Base-by-base conservation (phyloP, 208 protist species). In the Leishmania tarentolae region DNA sequence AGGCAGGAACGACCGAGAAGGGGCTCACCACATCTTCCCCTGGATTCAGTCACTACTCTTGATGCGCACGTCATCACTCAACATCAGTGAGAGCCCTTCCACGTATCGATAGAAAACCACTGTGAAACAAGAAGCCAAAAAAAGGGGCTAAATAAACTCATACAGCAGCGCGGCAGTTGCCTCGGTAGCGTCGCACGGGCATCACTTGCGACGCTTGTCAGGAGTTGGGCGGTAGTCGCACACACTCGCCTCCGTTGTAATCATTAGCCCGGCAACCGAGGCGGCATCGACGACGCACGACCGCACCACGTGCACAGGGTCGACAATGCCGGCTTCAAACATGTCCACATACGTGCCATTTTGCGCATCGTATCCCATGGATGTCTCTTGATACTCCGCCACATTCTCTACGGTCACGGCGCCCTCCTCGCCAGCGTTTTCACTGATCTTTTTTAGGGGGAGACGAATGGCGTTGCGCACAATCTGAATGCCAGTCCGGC, bases 271-370 rank as follows among this genome's bases (percentile, higher is more conserved):
- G 8, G 99, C 98, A 3, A 99, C 98, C 31, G 95, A 98, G 6
- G 98, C 86, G 37, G 99, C 98, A 83, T 99, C 99, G 37, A 99
- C 84, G 4, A 99, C 92, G 63, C 99, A 99, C 13, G 98, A 99
- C 31, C 94, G 91, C 78, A 99, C 99, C 31, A 99, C 99, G 91
- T 99, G 99, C 31, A 99, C 97, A 72, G 99, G 99, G 92, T 99
- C 99, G 72, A 99, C 98, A 88, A 99, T 99, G 73, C 99, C 99
- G 15, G 93, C 92, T 75, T 99, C 86, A 84, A 99, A 96, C 99
- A 99, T 99, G 88, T 99, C 93, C 69, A 96, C 94, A 87, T 99
- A 99, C 57, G 95, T 82, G 81, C 90, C 90, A 63, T 97, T 99
- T 78, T 97, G 91, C 35, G 98, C 98, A 84, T 99, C 97, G 89